phyloP scores from a whole-genome alignment of 1,284 basidiomycete genomes.

The Rhodotorula sp. region DNA sequence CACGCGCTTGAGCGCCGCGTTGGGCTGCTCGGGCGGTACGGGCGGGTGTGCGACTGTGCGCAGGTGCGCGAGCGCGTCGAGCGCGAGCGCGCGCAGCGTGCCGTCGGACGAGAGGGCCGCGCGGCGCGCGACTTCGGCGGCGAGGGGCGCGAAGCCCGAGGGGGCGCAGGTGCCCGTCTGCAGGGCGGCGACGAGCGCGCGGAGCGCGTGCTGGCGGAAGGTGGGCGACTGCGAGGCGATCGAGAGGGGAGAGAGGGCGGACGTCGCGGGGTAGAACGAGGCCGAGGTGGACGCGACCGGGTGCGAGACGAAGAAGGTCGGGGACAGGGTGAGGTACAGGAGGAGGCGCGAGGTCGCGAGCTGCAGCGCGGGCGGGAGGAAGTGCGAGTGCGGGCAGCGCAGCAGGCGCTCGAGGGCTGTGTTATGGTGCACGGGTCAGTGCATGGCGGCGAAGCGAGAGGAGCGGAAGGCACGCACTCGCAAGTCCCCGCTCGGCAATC shows the following conservation, averaged over 20 bases:
- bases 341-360: constrained; percentile 38
- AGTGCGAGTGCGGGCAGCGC: constrained; percentile 21
- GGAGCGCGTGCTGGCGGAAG: constrained; percentile 22
- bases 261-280: constrained; percentile 32
- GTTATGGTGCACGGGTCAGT: too few species aligned
- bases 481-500: constrained; percentile 28
- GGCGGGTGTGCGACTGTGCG: constrained; percentile 12
- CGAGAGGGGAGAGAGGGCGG: constrained; percentile 17
- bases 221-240: constrained; percentile 17
- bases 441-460: not conserved
- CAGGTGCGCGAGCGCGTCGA: constrained; percentile 1
- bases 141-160: constrained; percentile 15
- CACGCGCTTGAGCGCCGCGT: constrained; percentile 4
- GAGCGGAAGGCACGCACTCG: constrained; percentile 16
- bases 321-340: constrained; percentile 36
- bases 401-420: constrained; percentile 37
- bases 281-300: constrained; percentile 17
- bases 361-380: constrained; percentile 36
- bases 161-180: not conserved
- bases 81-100: constrained; percentile 7
- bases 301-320: constrained; percentile 25
- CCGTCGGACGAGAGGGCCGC: constrained; percentile 15
- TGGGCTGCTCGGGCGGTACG: constrained; percentile 25
- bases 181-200: constrained; percentile 8
- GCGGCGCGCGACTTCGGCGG: constrained; percentile 15